Conservation (phyloP, 768 basidiomycete genomes). For the Hydnomerulius pinastri region DNA sequence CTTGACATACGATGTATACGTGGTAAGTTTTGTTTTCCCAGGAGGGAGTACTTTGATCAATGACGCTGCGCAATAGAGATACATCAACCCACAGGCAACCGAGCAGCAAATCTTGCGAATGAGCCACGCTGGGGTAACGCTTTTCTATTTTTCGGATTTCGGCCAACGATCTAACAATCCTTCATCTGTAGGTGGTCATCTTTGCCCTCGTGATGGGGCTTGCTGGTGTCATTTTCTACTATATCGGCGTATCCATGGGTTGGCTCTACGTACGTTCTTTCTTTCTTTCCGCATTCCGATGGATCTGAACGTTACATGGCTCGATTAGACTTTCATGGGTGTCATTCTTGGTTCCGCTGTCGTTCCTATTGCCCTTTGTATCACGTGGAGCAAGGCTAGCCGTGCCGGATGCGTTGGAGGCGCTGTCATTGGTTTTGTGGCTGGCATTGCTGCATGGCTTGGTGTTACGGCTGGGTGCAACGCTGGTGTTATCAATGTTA, state of each 20-base stretch:
- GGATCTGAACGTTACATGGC: neutral
- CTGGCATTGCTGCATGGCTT: constrained; percentile 82
- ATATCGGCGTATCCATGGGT: constrained; percentile 90
- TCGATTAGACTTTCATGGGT: constrained; percentile 80
- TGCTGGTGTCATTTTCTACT: constrained; percentile 85
- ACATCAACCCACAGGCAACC: constrained; percentile 81
- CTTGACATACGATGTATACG: constrained; percentile 85
- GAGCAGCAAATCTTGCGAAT: constrained; percentile 70
- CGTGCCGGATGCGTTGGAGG: constrained; percentile 83
- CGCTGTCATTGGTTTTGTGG: constrained; percentile 64
- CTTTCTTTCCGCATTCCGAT: neutral
- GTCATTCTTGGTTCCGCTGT: constrained; percentile 85
- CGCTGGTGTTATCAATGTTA: constrained; percentile 68
- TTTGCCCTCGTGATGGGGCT: constrained; percentile 81
- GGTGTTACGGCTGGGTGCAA: constrained; percentile 76
- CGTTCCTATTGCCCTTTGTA: constrained; percentile 81
- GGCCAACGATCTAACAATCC: neutral
- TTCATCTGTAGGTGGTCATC: constrained; percentile 50
- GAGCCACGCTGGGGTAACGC: constrained; percentile 63
- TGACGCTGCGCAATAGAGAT: constrained; percentile 44
- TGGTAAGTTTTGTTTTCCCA: constrained; percentile 39
- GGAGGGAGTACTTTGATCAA: neutral
- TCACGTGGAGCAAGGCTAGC: constrained; percentile 86
- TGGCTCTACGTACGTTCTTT: constrained; percentile 77
- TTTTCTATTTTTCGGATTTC: neutral